Evolutionary conservation across 2,329 filamentous ascomycete species (phyloP), one percentile per base, ranked within the genome.

Genomic region (Aspergillus brasiliensis): DNA sequence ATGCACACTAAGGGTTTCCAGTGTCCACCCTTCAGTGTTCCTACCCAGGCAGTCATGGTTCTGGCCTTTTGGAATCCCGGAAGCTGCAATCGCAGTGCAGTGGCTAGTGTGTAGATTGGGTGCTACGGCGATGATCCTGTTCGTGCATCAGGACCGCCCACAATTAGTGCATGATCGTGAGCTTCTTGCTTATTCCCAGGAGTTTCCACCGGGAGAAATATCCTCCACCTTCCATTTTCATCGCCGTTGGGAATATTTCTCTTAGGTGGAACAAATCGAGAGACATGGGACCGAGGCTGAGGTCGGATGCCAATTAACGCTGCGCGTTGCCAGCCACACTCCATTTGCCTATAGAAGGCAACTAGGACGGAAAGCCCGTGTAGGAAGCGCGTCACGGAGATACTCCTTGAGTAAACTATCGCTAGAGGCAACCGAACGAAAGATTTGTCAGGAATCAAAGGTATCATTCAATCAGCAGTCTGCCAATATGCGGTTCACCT

Each of bases 1-100:
- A 57, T 52, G 56, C 49, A 51, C 56, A 38, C 47, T 56, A 49
- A 48, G 56, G 40, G 40, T 51, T 34, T 37, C 40, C 37, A 51
- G 56, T 52, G 34, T 17, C 51, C 51, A 54, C 38, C 10, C 17
- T 2, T 28, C 13, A 31, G 17, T 21, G 27, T 42, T 54, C 37
- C 25, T 27, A 40, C n/a, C 38, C 38, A 44, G n/a, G 38, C 27
- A 21, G 52, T 44, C 21, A 21, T 34, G 40, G 17, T 11, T 55
- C 38, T 46, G 52, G 38, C 11, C 52, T 8, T 34, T 17, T 19
- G 40, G n/a, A 27, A 25, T 21, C 15, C 52, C 17, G n/a, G 25
- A 55, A 31, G 52, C 38, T 46, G 38, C 52, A 55, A n/a, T 28
- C 25, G 38, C 27, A 55, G n/a, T 28, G 52, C 52, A 37, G 38